Conservation (phyloP, 1,284 basidiomycete genomes). For the Sanghuangporus sanghuang region DNA sequence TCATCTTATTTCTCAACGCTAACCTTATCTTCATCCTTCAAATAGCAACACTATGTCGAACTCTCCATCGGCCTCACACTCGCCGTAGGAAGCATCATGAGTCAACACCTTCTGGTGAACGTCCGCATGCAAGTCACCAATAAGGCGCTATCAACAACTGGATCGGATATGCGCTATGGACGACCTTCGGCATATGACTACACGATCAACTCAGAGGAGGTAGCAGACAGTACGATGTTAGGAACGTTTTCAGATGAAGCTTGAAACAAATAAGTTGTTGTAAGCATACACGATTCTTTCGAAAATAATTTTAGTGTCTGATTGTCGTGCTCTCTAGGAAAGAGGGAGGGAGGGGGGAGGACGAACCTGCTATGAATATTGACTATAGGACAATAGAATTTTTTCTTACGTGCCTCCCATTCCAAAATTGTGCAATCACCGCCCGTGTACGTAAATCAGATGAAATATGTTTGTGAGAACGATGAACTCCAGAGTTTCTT, state of each 20-base stretch:
- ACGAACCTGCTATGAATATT: too few species aligned
- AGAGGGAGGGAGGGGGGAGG: too few species aligned
- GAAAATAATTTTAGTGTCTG: too few species aligned
- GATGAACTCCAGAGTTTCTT: too few species aligned
- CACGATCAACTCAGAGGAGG: not conserved
- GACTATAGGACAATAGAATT: too few species aligned
- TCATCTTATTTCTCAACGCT: not conserved
- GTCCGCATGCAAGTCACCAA: not conserved
- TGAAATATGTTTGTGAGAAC: too few species aligned
- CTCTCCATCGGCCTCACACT: conserved; percentile 5
- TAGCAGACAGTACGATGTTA: not conserved
- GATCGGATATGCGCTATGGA: not conserved
- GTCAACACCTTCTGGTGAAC: conserved; percentile 8
- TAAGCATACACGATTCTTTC: too few species aligned
- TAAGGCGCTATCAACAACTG: not conserved
- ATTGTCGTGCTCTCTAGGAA: too few species aligned
- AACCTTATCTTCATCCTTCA: not conserved
- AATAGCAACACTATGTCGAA: conserved; percentile 3
- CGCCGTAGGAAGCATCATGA: conserved; percentile 11
- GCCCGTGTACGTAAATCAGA: too few species aligned
- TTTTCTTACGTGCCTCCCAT: too few species aligned
- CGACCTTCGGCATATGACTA: not conserved
- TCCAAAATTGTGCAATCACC: too few species aligned
- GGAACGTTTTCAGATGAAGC: not conserved
- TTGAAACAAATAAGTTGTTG: not conserved